phyloP scores from a whole-genome alignment of 345 rosid genomes.

The Aethionema arabicum region DNA sequence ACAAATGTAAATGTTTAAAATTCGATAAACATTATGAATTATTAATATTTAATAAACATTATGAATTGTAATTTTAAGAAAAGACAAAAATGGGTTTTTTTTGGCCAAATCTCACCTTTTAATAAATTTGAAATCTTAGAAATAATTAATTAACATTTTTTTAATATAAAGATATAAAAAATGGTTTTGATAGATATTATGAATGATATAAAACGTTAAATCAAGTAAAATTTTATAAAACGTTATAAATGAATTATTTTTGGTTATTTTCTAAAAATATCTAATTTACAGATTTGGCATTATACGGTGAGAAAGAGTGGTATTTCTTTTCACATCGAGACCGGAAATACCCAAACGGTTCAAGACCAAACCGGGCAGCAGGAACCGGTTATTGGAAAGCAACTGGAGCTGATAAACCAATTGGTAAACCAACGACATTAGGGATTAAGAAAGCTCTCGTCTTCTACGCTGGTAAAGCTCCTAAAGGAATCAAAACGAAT shows the following conservation, averaged over 20 bases:
- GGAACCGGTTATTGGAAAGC: constrained; percentile 93
- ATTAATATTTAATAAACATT: too few species aligned
- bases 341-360: constrained; percentile 85
- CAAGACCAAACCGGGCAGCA: constrained; percentile 86
- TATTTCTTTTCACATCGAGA: constrained; percentile 88
- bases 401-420: constrained; percentile 90
- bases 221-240: too few species aligned
- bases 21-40: too few species aligned
- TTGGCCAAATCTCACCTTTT: too few species aligned
- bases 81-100: too few species aligned
- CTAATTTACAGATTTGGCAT: constrained; percentile 51
- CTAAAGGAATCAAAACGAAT: constrained; percentile 74
- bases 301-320: constrained; percentile 93
- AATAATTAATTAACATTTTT: too few species aligned
- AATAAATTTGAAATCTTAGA: too few species aligned
- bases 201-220: too few species aligned
- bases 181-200: too few species aligned
- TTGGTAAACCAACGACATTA: constrained; percentile 68
- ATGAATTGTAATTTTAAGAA: too few species aligned
- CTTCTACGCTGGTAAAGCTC: constrained; percentile 89
- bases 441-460: constrained; percentile 90
- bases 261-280: background rate
- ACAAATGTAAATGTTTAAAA: too few species aligned
- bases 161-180: too few species aligned
- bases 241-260: background rate